Evolutionary conservation across 208 protist genomes (phyloP), one percentile per base, ranked within the genome.

Genomic region (Acanthamoeba castellanii): DNA sequence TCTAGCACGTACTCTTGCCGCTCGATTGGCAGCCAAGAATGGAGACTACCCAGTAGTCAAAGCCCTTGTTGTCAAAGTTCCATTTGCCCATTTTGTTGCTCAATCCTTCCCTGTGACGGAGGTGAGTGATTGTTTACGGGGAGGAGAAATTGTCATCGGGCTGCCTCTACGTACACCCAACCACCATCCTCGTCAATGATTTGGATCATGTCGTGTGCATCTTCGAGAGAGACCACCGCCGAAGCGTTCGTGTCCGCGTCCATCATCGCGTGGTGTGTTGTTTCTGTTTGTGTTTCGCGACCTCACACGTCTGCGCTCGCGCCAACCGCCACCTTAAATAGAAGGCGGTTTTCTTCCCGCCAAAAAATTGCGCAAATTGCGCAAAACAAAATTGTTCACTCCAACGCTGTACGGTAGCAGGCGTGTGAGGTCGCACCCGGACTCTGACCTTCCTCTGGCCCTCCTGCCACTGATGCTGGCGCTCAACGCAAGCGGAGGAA

Each of bases 1-100:
- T 45, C 42, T 45, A 45, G 42, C 42, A 89, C 76, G 42, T 78
- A 95, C 96, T 99, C 95, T 99, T 99, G 72, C 99, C 99, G 95
- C 98, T 99, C 95, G 98, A 99, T 96, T 99, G 99, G 8, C 97
- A 98, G 45, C 99, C 99, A 87, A 99, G 98, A 52, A 99, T 98
- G 57, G 98, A 98, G 14, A 99, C 97, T 0, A 99, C 96, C 27
- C 94, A 96, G 85, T 98, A 98, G 87, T 98, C 97, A 47, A 96
- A 95, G 47, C 97, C 97, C n/a, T 52, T 64, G 76, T 64, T 37
- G 27, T 34, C 27, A 47, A 94, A 66, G 52, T 87, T 66, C 70
- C 70, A 84, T 47, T 37, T 27, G 50, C 27, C 42, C n/a, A 88
- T 16, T 9, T 81, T 47, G 70, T 87, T 45, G 70, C 32, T 32